These are phyloP conservation scores for Microthlaspi erraticum DNA, from an alignment of 345 rosid species.

Conservation along the genomic window DNA sequence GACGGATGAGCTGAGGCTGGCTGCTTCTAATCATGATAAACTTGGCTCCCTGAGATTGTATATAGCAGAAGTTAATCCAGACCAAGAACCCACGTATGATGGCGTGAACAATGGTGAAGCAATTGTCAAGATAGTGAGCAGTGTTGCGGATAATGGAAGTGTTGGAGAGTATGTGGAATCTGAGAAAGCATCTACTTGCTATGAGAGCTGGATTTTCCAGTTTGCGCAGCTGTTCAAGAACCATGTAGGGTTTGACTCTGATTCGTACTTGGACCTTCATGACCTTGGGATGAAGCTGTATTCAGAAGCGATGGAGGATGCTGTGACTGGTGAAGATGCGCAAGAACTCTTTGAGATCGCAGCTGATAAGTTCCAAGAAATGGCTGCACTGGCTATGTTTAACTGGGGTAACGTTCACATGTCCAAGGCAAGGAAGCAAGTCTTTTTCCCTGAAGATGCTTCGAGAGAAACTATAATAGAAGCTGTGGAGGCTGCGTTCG, in stretches of 20 bases:
- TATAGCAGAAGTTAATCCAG: constrained; percentile 70
- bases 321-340: constrained; percentile 82
- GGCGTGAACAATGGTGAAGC: constrained; percentile 50
- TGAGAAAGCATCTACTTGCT: constrained; percentile 50
- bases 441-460: constrained; percentile 67
- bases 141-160: constrained; percentile 55
- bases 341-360: constrained; percentile 87
- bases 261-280: constrained; percentile 91
- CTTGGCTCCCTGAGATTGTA: constrained; percentile 75
- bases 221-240: constrained; percentile 91
- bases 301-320: constrained; percentile 93
- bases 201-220: constrained; percentile 88
- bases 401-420: constrained; percentile 98
- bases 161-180: constrained; percentile 45
- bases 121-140: constrained; percentile 43
- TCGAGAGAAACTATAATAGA: constrained; percentile 64
- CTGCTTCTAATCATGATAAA: constrained; percentile 58
- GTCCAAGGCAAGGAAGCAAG: constrained; percentile 84
- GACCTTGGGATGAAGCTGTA: constrained; percentile 92
- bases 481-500: constrained; percentile 61
- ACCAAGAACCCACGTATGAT: constrained; percentile 89
- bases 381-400: constrained; percentile 91
- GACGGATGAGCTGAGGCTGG: constrained; percentile 78
- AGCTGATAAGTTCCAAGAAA: constrained; percentile 94
- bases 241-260: constrained; percentile 96